These are phyloP conservation scores for Trametopsis cervina DNA, from an alignment of 768 basidiomycete genomes.

Conservation along the genomic window DNA sequence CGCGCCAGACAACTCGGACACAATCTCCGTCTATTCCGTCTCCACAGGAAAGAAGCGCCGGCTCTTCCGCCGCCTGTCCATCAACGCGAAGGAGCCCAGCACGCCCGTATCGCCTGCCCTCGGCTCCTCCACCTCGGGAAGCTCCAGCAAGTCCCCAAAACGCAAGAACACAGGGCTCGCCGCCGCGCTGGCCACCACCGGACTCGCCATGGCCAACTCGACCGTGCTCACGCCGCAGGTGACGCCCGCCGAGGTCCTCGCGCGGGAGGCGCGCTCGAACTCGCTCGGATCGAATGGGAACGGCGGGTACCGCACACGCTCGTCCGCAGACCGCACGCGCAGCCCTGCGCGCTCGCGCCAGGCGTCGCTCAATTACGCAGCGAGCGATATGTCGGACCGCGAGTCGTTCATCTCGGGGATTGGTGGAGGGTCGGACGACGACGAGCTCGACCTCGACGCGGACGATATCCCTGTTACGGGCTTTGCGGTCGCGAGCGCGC, in stretches of 20 bases:
- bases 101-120: constrained; percentile 9
- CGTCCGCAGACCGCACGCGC: constrained; percentile 11
- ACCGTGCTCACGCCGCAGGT: constrained; percentile 38
- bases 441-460: constrained; percentile 40
- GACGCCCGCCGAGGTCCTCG: constrained; percentile 16
- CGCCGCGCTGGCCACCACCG: constrained; percentile 58
- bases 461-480: constrained; percentile 90
- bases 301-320: constrained; percentile 5
- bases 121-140: constrained; percentile 8
- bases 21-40: constrained; percentile 18
- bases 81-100: constrained; percentile 9
- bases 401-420: constrained; percentile 18
- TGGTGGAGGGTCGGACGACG: constrained; percentile 21
- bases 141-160: constrained; percentile 28
- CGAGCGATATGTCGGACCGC: constrained; percentile 19
- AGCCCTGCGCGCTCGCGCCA: constrained; percentile 14
- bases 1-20: constrained; percentile 20
- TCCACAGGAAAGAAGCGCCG: constrained; percentile 18
- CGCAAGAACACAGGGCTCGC: constrained; percentile 53
- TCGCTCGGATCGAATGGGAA: constrained; percentile 1
- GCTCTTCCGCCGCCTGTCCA: constrained; percentile 15
- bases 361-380: constrained; percentile 16
- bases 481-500: constrained; percentile 94
- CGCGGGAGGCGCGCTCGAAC: constrained; percentile 17
- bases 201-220: constrained; percentile 59